Evolutionary conservation across 202 grass and related monocot genomes (phyloP).

Genomic region (Cymbopogon flexuosus): DNA sequence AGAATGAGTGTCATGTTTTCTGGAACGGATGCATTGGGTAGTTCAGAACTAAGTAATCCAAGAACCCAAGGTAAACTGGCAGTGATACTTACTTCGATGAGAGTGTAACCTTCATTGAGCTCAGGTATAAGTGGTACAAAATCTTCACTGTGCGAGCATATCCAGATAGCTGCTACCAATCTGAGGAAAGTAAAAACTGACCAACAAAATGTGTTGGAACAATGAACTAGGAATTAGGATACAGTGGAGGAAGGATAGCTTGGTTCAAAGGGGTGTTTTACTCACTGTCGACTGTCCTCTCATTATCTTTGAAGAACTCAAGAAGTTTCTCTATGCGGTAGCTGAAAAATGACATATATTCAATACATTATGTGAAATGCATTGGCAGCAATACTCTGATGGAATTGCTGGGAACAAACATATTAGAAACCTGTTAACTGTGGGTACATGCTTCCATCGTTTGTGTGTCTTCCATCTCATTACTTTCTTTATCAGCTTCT

Average conservation of each 20-base stretch:
- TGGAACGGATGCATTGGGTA: neutral
- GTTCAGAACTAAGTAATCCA: conserved; percentile 10
- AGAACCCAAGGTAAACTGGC: neutral
- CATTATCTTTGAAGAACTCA: conserved; percentile 16
- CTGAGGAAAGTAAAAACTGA: conserved; percentile 50
- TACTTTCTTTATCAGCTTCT: conserved; percentile 36
- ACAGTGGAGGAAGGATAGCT: neutral
- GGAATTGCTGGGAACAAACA: conserved; percentile 13
- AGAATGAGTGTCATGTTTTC: neutral
- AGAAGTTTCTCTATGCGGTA: conserved; percentile 32
- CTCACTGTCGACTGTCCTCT: conserved; percentile 24
- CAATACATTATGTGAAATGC: neutral
- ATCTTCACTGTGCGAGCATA: conserved; percentile 14
- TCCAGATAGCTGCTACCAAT: conserved; percentile 34
- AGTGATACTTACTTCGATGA: conserved; percentile 25
- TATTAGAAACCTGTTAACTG: neutral
- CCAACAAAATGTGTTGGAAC: conserved; percentile 28
- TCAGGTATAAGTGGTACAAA: neutral
- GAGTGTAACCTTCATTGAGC: neutral
- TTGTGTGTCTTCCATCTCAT: conserved; percentile 31
- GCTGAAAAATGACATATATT: conserved; percentile 25
- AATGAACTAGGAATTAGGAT: neutral
- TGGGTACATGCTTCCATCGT: neutral
- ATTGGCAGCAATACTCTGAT: neutral
- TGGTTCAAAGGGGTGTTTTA: conserved; percentile 18